Percentiles rank a stretch among this genome's conserved stretches.
These are phyloP conservation scores for Hypoxylon sp. DNA, from an alignment of 2,329 filamentous ascomycete genomes.

Conservation along the genomic window DNA sequence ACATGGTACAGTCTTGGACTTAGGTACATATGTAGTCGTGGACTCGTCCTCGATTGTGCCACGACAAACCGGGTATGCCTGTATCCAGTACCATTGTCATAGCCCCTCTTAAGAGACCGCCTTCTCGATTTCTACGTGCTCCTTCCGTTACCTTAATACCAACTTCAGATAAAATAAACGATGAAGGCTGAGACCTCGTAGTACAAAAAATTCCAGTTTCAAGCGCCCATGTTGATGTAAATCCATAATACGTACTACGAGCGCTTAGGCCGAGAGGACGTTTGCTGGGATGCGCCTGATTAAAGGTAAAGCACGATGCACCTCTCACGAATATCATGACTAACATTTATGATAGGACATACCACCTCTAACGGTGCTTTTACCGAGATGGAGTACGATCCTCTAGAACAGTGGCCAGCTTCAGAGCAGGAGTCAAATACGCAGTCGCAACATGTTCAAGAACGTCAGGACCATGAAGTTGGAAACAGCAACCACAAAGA, in stretches of 20 bases:
- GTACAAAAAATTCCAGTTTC: not conserved
- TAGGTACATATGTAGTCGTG: too few species aligned
- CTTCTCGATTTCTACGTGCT: not conserved
- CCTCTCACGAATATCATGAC: not conserved
- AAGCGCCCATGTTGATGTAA: not conserved
- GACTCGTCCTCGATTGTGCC: not conserved
- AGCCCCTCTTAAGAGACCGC: not conserved
- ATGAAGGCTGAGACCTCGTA: not conserved
- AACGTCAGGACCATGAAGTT: not conserved
- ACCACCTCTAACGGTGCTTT: not conserved
- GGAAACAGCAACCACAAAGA: not conserved
- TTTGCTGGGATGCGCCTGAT: slow-evolving; percentile 1
- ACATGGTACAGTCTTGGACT: not conserved
- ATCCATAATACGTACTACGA: not conserved
- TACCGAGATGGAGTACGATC: slow-evolving; percentile 6
- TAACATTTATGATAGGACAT: slow-evolving; percentile 5
- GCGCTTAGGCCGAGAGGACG: not conserved
- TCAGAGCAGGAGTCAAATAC: not conserved
- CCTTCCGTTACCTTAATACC: not conserved
- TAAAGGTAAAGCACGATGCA: not conserved
- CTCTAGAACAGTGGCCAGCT: not conserved
- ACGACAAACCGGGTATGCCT: not conserved
- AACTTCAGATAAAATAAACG: not conserved
- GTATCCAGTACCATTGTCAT: not conserved
- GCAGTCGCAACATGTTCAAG: not conserved